These are phyloP conservation scores for Erodium maritimum DNA, from an alignment of 345 rosid species.

Conservation along the genomic window DNA sequence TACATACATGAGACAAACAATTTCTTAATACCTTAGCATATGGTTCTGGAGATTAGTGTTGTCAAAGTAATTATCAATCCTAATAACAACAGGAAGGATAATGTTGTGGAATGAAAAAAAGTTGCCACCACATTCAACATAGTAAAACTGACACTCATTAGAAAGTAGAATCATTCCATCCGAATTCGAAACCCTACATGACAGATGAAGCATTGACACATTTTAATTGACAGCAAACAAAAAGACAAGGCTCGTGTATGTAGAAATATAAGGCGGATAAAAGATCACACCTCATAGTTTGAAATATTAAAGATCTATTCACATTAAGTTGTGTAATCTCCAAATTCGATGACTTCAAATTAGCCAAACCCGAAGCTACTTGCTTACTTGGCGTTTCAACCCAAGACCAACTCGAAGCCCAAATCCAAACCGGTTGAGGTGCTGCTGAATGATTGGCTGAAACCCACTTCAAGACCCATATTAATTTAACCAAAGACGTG, in stretches of 20 bases:
- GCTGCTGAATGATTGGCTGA: too few species aligned
- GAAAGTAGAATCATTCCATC: slow-evolving; percentile 92
- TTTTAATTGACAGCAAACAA: background rate
- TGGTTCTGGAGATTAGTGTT: background rate
- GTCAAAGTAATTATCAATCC: background rate
- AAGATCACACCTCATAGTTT: background rate
- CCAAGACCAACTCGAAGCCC: too few species aligned
- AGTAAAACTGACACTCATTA: slow-evolving; percentile 24
- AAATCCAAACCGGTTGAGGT: too few species aligned
- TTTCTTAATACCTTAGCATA: background rate
- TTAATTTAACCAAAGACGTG: too few species aligned
- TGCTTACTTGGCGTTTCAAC: too few species aligned
- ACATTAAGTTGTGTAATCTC: slow-evolving; percentile 66
- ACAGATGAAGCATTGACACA: slow-evolving; percentile 8
- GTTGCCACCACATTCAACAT: background rate
- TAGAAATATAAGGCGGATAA: background rate
- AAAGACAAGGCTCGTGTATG: background rate
- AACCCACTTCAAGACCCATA: too few species aligned
- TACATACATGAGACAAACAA: too few species aligned
- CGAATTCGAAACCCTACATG: slow-evolving; percentile 79
- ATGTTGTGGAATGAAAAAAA: too few species aligned
- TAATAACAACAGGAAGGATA: too few species aligned
- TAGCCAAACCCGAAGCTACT: too few species aligned
- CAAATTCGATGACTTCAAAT: too few species aligned
- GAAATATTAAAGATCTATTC: slow-evolving; percentile 31